These are phyloP conservation scores for Parmelia sp. DNA, from an alignment of 495 filamentous ascomycete species.

Conservation along the genomic window DNA sequence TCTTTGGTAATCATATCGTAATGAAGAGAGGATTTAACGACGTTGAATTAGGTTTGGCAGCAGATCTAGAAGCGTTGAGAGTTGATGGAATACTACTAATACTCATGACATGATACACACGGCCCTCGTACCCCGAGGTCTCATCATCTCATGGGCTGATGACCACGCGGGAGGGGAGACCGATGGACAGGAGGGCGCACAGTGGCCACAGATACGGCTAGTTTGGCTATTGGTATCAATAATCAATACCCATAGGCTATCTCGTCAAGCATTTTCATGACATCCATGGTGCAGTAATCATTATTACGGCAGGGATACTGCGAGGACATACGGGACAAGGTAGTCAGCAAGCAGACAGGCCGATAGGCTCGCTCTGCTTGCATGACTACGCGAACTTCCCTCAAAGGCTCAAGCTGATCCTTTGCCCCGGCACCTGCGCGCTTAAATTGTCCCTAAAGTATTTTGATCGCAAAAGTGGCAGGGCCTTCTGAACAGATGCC, in stretches of 20 bases:
- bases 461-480: not conserved
- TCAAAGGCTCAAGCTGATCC: not conserved
- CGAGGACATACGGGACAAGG: not conserved
- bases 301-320: not conserved
- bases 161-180: not conserved
- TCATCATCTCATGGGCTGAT: too few relatives aligned
- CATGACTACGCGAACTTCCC: not conserved
- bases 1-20: not conserved
- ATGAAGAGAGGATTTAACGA: not conserved
- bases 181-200: not conserved
- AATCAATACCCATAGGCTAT: too few relatives aligned
- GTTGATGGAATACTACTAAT: too few relatives aligned
- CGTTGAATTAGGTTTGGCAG: not conserved
- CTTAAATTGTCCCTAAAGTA: not conserved
- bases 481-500: not conserved
- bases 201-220: not conserved
- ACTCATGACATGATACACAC: too few relatives aligned
- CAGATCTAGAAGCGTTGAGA: slow-evolving; percentile 11
- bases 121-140: not conserved
- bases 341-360: not conserved
- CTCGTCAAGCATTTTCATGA: too few relatives aligned
- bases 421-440: not conserved
- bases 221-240: not conserved
- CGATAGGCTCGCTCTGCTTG: not conserved
- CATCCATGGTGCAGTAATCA: not conserved